Evolutionary conservation across 2,329 filamentous ascomycete species (phyloP).

Genomic region (Beauveria pseudobassiana): DNA sequence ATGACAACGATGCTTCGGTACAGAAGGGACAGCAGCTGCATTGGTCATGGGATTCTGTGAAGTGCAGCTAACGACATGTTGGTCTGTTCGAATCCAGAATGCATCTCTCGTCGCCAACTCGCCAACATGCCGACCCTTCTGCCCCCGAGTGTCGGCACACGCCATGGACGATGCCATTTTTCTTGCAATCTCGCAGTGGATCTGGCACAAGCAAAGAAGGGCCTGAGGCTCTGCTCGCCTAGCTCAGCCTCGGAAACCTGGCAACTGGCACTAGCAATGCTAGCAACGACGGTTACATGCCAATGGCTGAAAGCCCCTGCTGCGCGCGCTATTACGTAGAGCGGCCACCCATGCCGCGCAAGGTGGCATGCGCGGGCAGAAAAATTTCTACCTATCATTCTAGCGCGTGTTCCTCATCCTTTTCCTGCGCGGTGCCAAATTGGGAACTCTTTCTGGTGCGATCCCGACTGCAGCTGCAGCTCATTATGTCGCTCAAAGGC

Average conservation of each 20-base stretch:
- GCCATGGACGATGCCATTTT: not conserved
- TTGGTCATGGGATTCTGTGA: not conserved
- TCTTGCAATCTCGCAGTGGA: constrained; percentile 8
- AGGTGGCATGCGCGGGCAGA: not conserved
- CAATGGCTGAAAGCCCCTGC: not conserved
- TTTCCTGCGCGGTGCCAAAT: constrained; percentile 2
- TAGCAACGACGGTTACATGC: constrained; percentile 2
- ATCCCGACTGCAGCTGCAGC: not conserved
- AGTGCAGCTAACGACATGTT: not conserved
- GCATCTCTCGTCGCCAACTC: not conserved
- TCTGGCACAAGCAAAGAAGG: constrained; percentile 1
- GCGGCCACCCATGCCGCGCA: too few relatives aligned
- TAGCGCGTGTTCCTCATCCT: constrained; percentile 2
- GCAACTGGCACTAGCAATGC: not conserved
- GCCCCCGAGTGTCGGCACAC: not conserved
- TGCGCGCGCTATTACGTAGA: not conserved
- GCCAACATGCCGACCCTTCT: not conserved
- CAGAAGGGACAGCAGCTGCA: not conserved
- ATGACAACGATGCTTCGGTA: not conserved
- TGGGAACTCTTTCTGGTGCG: not conserved
- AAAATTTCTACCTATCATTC: constrained; percentile 7
- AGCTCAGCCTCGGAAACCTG: not conserved
- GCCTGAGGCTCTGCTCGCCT: constrained; percentile 10
- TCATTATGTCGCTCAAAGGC: not conserved
- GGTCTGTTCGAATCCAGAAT: not conserved